phyloP scores from a whole-genome alignment of 2,329 filamentous ascomycete genomes.

The Thielaviopsis musarum region DNA sequence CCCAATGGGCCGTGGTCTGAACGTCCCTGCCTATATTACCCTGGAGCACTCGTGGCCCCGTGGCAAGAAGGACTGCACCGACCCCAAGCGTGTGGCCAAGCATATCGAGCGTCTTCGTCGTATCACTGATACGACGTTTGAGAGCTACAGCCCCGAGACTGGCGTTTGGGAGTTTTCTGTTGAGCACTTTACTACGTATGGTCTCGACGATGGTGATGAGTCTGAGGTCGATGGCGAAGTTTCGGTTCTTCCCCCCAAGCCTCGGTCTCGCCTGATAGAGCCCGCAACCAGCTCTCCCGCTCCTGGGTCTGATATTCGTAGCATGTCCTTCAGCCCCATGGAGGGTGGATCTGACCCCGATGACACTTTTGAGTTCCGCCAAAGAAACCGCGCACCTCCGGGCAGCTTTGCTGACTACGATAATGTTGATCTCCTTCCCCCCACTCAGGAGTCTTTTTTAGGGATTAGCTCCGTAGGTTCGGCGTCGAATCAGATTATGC shows the following conservation, averaged over 20 bases:
- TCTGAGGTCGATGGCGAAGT: slow-evolving; percentile 28
- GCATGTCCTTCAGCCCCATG: slow-evolving; percentile 6
- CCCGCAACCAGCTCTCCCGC: not conserved
- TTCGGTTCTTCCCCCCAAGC: not conserved
- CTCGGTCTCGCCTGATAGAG: slow-evolving; percentile 17
- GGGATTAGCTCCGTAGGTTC: slow-evolving; percentile 78
- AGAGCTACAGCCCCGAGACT: slow-evolving; percentile 60
- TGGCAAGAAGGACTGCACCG: slow-evolving; percentile 34
- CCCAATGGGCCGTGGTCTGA: slow-evolving; percentile 69
- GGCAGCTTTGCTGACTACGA: slow-evolving; percentile 61
- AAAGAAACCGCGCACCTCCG: slow-evolving; percentile 40
- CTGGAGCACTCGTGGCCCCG: slow-evolving; percentile 90
- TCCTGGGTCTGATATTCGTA: not conserved
- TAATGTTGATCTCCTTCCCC: slow-evolving; percentile 20
- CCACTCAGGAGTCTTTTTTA: slow-evolving; percentile 65
- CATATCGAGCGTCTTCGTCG: slow-evolving; percentile 68
- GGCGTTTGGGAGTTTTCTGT: slow-evolving; percentile 86
- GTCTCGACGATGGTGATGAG: slow-evolving; percentile 65
- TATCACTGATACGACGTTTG: slow-evolving; percentile 66
- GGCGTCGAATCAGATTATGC: slow-evolving; percentile 42
- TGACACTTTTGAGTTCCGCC: slow-evolving; percentile 41
- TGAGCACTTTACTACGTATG: slow-evolving; percentile 95
- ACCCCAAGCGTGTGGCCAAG: slow-evolving; percentile 53
- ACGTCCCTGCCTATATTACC: slow-evolving; percentile 76
- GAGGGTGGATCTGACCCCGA: slow-evolving; percentile 22